These are phyloP conservation scores for Ophiostoma triangulosporum DNA, from an alignment of 2,329 filamentous ascomycete species.

Conservation along the genomic window DNA sequence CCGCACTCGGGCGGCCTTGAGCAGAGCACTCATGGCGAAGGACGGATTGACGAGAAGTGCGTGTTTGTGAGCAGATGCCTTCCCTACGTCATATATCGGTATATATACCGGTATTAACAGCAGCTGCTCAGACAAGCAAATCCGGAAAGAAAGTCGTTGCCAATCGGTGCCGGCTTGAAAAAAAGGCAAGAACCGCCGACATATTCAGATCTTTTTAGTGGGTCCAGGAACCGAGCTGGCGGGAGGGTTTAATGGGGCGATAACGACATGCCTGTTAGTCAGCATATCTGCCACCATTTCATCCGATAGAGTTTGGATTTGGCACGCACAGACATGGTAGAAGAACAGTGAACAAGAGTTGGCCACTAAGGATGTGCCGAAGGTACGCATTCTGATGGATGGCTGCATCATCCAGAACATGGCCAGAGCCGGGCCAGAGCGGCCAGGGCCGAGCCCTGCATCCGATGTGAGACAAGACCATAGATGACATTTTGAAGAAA, in stretches of 20 bases:
- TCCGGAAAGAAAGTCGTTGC: background rate
- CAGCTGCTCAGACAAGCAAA: background rate
- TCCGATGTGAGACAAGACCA: no score
- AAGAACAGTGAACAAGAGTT: no score
- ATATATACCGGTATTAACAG: no score
- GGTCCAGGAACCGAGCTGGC: background rate
- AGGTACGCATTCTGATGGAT: no score
- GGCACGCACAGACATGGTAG: no score
- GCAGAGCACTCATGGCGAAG: constrained; percentile 14
- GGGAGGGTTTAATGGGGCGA: no score
- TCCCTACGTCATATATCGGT: background rate
- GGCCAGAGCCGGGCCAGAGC: constrained; percentile 11
- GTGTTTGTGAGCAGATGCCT: no score
- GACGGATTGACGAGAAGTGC: background rate
- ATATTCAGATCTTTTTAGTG: constrained; percentile 7
- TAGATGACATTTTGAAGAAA: no score
- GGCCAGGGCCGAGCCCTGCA: constrained; percentile 5
- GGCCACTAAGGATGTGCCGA: no score
- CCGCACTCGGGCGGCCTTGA: constrained; percentile 3
- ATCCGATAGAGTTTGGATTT: no score
- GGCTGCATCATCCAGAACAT: constrained; percentile 6
- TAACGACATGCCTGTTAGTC: no score
- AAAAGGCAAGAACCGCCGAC: constrained; percentile 12
- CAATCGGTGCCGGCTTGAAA: background rate
- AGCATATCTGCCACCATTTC: no score